Percentiles rank a stretch among this genome's conserved stretches.
Evolutionary conservation across 2,329 filamentous ascomycete genomes (phyloP).

Genomic region (Teratosphaeriaceae sp.): DNA sequence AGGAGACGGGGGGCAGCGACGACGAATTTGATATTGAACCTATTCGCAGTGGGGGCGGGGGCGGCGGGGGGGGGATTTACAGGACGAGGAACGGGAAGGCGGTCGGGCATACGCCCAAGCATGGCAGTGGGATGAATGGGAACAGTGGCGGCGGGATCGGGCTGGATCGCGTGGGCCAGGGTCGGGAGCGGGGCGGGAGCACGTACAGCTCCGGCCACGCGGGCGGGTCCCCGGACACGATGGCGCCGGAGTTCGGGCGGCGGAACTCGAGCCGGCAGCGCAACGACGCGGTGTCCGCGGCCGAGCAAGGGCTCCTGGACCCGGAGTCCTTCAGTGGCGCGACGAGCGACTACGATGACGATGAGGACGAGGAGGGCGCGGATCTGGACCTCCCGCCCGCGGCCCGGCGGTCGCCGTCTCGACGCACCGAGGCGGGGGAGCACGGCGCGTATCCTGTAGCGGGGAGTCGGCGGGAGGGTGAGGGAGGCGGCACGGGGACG

Average conservation of each 20-base stretch:
- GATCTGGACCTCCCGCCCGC: slow-evolving; percentile 58
- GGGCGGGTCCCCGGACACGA: slow-evolving; percentile 45
- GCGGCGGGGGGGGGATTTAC: slow-evolving; percentile 54
- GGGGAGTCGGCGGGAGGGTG: slow-evolving; percentile 25
- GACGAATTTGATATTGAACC: slow-evolving; percentile 96
- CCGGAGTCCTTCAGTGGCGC: slow-evolving; percentile 38
- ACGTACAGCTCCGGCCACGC: slow-evolving; percentile 53
- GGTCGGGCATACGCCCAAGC: slow-evolving; percentile 70
- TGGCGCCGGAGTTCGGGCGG: slow-evolving; percentile 39
- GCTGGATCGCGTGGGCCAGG: slow-evolving; percentile 26
- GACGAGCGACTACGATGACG: slow-evolving; percentile 41
- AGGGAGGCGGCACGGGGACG: slow-evolving; percentile 11
- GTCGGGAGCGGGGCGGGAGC: slow-evolving; percentile 43
- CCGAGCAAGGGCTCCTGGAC: slow-evolving; percentile 49
- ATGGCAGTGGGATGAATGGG: slow-evolving; percentile 41
- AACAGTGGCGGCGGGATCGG: no score
- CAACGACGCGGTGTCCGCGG: slow-evolving; percentile 37
- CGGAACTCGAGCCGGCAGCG: slow-evolving; percentile 45
- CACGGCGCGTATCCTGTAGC: slow-evolving; percentile 35
- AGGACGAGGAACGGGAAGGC: slow-evolving; percentile 71
- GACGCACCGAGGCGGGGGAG: slow-evolving; percentile 16
- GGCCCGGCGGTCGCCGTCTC: slow-evolving; percentile 41
- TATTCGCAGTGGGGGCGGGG: slow-evolving; percentile 47
- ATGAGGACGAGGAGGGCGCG: slow-evolving; percentile 37
- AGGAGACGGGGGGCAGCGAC: slow-evolving; percentile 95